Evolutionary conservation across 2,329 filamentous ascomycete genomes (phyloP), one percentile per base, ranked within the genome.

Genomic region (Monilinia aucupariae): DNA sequence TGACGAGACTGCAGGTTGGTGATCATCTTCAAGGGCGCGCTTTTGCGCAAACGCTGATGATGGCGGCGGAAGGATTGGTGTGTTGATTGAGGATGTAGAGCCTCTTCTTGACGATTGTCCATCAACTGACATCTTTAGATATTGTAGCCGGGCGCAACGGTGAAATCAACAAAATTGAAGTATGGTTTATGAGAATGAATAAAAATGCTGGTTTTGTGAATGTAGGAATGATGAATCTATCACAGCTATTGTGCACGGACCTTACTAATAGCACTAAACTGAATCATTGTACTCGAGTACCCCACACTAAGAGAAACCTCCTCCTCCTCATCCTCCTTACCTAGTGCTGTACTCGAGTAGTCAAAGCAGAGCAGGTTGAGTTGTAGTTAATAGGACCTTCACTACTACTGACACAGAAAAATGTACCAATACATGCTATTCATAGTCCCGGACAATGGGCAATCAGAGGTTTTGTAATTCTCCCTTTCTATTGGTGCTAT

Each of bases 1-100:
- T 13, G 89, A 92, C 3, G 89, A 85, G 2, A 91, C 80, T 15
- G 85, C 81, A 5, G 89, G 89, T 65, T 82, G 82, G 74, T 92
- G 86, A 72, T 85, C 85, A 70, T 90, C 87, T 65, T 89, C 87
- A 37, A 88, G 79, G 27, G 79, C 77, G 64, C 87, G 85, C 71
- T 89, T 89, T 72, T 87, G 82, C 4, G 86, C 84, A 30, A 87
- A 77, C 12, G 80, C 79, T 58, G 80, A 76, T 41, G 66, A 63
- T 39, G 68, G 64, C 13, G 76, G 71, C 13, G 76, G 71, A 20
- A 74, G 69, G 27, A 73, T 74, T 34, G 78, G 76, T 8, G 76
- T 79, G 22, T 76, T 54, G n/a, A 32, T 30, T 37, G 59, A 61
- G 2, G 59, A 32, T 45, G 12, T 55, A 30, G 59, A 61, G 37